Evolutionary conservation across 805 yeast genomes (phyloP).

Genomic region (Ogataea trehaloabstinens): DNA sequence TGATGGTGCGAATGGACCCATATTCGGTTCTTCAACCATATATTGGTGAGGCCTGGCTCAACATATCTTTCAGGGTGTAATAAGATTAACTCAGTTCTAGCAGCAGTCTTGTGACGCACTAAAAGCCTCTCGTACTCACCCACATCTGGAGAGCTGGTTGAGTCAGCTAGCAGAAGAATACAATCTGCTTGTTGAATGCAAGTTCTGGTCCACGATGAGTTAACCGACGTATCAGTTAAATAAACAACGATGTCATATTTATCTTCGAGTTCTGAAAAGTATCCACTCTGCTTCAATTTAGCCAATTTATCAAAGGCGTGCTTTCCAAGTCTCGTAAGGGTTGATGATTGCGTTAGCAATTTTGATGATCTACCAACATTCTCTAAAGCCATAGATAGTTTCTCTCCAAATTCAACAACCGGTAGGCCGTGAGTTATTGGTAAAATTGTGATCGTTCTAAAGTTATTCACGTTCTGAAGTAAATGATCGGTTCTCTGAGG

Average conservation of each 20-base stretch:
- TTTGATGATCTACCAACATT: slow-evolving; percentile 71
- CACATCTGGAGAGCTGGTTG: slow-evolving; percentile 63
- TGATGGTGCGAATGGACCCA: slow-evolving; percentile 97
- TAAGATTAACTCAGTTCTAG: slow-evolving; percentile 82
- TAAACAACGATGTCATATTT: slow-evolving; percentile 84
- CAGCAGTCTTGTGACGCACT: slow-evolving; percentile 73
- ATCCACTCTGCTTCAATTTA: slow-evolving; percentile 80
- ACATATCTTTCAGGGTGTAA: slow-evolving; percentile 83
- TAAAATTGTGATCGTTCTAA: slow-evolving; percentile 79
- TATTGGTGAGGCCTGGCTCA: slow-evolving; percentile 77
- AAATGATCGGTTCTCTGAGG: slow-evolving; percentile 32
- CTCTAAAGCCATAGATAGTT: slow-evolving; percentile 66
- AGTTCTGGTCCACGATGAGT: slow-evolving; percentile 86
- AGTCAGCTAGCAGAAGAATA: slow-evolving; percentile 84
- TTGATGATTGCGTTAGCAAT: slow-evolving; percentile 78
- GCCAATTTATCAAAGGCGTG: slow-evolving; percentile 92
- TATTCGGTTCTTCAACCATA: slow-evolving; percentile 79
- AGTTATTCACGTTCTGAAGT: slow-evolving; percentile 43
- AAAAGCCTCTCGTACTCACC: slow-evolving; percentile 85
- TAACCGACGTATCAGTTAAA: slow-evolving; percentile 79
- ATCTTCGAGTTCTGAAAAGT: slow-evolving; percentile 88
- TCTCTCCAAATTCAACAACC: slow-evolving; percentile 77
- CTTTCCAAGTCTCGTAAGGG: slow-evolving; percentile 77
- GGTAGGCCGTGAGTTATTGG: slow-evolving; percentile 85
- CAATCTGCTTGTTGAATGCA: slow-evolving; percentile 96